phyloP scores from a whole-genome alignment of 148 eudicot species.

The Dysphania ambrosioides region DNA sequence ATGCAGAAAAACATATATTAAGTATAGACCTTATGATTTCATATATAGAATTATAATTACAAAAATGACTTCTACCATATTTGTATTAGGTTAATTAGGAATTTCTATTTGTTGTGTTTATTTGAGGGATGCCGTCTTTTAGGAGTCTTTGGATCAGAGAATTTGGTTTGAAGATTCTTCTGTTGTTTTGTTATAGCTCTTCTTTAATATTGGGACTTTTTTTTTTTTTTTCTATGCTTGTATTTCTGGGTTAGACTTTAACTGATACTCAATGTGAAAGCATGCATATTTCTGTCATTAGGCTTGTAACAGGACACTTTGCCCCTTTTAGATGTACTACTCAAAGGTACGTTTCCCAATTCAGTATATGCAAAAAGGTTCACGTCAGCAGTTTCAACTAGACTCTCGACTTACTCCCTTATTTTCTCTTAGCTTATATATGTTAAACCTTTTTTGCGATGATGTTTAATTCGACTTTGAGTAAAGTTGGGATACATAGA shows the following conservation, averaged over 20 bases:
- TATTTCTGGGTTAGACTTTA: not conserved
- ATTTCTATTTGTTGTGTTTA: not conserved
- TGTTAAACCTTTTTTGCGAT: constrained; percentile 51
- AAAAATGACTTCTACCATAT: too few species aligned
- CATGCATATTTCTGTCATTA: not conserved
- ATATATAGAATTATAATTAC: too few species aligned
- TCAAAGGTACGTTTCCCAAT: constrained; percentile 63
- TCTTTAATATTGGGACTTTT: too few species aligned
- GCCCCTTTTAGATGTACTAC: constrained; percentile 1
- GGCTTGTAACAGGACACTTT: not conserved
- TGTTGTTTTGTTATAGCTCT: not conserved
- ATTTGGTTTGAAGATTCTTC: not conserved
- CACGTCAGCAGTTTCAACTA: too few species aligned
- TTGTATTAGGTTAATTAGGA: too few species aligned
- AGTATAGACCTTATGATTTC: too few species aligned
- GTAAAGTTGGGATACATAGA: too few species aligned
- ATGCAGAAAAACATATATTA: too few species aligned
- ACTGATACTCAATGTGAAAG: too few species aligned
- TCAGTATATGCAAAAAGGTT: too few species aligned
- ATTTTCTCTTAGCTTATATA: too few species aligned
- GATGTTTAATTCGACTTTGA: constrained; percentile 55
- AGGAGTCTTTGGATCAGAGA: not conserved
- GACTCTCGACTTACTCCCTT: too few species aligned
- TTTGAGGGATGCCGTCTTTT: not conserved
- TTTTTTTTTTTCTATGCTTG: not conserved